phyloP scores from a whole-genome alignment of 23 red algal species.

The Gracilaria caudata region DNA sequence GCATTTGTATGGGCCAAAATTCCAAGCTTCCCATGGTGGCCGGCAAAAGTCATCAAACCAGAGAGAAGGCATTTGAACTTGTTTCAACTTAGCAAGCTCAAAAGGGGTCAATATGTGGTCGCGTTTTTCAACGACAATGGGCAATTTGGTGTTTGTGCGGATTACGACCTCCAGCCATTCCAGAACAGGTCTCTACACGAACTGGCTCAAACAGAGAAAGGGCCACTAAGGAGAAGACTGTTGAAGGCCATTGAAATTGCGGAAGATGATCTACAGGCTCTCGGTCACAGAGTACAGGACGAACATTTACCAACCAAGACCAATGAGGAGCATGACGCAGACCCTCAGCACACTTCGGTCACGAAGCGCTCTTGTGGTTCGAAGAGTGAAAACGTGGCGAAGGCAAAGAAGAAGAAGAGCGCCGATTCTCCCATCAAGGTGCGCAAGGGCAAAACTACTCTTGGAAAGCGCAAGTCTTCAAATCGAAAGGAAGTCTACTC shows the following conservation, averaged over 20 bases:
- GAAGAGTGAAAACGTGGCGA: neutral
- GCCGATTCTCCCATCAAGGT: neutral
- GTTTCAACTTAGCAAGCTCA: neutral
- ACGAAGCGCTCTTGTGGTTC: neutral
- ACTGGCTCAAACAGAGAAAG: neutral
- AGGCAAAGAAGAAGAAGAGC: neutral
- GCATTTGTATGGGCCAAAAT: slow-evolving; percentile 25
- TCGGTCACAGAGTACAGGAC: neutral
- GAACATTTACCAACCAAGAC: too few species aligned
- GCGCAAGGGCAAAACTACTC: neutral
- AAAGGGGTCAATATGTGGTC: neutral
- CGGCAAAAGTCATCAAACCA: slow-evolving; percentile 25
- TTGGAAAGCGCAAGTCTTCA: slow-evolving; percentile 13
- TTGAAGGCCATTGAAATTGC: slow-evolving; percentile 16
- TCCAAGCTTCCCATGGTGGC: slow-evolving; percentile 35
- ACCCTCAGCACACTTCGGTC: neutral
- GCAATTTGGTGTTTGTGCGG: slow-evolving; percentile 4
- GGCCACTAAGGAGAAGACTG: neutral
- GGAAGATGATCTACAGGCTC: neutral
- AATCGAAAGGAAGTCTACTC: neutral
- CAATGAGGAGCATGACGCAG: too few species aligned
- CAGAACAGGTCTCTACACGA: neutral
- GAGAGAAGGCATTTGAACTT: neutral
- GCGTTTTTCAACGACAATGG: slow-evolving; percentile 27
- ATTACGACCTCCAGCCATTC: slow-evolving; percentile 8